Evolutionary conservation across 78 protist genomes (phyloP), one percentile per base, ranked within the genome.

Genomic region (Dictyostelium intermedium): DNA sequence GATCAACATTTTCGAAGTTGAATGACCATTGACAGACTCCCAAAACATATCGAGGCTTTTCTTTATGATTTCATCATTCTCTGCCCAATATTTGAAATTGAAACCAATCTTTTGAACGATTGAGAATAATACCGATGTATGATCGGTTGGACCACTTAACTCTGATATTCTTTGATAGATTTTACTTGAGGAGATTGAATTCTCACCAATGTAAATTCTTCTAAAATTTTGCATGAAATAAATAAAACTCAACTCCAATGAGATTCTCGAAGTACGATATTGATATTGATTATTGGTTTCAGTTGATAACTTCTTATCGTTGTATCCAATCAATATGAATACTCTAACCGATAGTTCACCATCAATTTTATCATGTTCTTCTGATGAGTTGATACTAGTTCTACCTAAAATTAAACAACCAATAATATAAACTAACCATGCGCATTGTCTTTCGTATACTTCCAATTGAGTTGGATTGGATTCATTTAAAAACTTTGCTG

Each of bases 61-160:
- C n/a, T 80, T 78, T 34, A 89, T 89, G 10, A 89, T 83, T 37
- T 78, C 87, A 63, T 78, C 85, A 23, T 45, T 77, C 9, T 78
- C 87, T 37, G 86, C 73, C 94, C 94, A 89, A 70, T 70, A 80
- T 35, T 89, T 78, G 53, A 78, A 77, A 80, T 89, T 89, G 60
- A 89, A 89, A 41, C 94, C 94, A 89, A 89, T 89, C 74, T 89
- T 89, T 80, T 83, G 84, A n/a, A 89, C 82, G 20, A 89, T 80
- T 80, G 94, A 80, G 14, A 81, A 69, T 5, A 89, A 35, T 18
- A 89, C 84, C 1, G 94, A 61, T 0, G 53, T 89, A 47, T 89
- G 94, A 80, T 89, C 94, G 14, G 87, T 80, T 63, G 23, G 41
- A 20, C 87, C 94, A 37, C 76, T 37, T 47, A 80, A n/a, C 37